These are phyloP conservation scores for Xanthoconium stramineum DNA, from an alignment of 768 basidiomycete species.

Conservation along the genomic window DNA sequence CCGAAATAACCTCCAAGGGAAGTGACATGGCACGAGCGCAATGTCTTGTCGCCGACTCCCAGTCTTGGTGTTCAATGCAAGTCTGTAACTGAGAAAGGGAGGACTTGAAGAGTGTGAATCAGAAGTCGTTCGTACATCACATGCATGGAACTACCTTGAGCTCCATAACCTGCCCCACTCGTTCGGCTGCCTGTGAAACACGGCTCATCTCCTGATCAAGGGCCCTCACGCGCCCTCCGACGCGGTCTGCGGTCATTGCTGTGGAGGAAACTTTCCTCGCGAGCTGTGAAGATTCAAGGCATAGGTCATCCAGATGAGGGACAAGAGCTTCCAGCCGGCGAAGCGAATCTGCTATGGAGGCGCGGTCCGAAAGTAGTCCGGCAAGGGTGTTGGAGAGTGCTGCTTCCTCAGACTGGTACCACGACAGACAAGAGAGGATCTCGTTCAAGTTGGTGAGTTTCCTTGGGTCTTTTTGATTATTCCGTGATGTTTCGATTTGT, in stretches of 20 bases:
- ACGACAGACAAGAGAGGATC: slow-evolving; percentile 71
- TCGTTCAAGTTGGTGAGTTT: slow-evolving; percentile 61
- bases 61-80: slow-evolving; percentile 79
- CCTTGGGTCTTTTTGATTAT: slow-evolving; percentile 23
- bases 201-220: slow-evolving; percentile 93
- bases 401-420: slow-evolving; percentile 73
- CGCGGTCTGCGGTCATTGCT: slow-evolving; percentile 77
- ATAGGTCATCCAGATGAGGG: slow-evolving; percentile 62
- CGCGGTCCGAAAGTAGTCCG: slow-evolving; percentile 62
- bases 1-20: slow-evolving; percentile 71
- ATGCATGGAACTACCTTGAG: slow-evolving; percentile 62
- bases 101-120: slow-evolving; percentile 42
- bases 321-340: slow-evolving; percentile 56
- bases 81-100: slow-evolving; percentile 56
- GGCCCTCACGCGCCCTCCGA: slow-evolving; percentile 85
- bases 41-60: slow-evolving; percentile 92
- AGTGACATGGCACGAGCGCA: slow-evolving; percentile 90
- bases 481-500: slow-evolving; percentile 5
- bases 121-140: slow-evolving; percentile 22
- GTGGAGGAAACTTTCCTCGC: slow-evolving; percentile 62
- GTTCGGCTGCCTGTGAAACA: slow-evolving; percentile 86
- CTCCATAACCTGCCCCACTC: slow-evolving; percentile 91
- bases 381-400: slow-evolving; percentile 72
- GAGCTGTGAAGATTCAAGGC: slow-evolving; percentile 53
- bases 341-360: slow-evolving; percentile 63